Evolutionary conservation across 1,284 basidiomycete species (phyloP), one percentile per base, ranked within the genome.

Genomic region (Austroboletus novae-zelandiae): DNA sequence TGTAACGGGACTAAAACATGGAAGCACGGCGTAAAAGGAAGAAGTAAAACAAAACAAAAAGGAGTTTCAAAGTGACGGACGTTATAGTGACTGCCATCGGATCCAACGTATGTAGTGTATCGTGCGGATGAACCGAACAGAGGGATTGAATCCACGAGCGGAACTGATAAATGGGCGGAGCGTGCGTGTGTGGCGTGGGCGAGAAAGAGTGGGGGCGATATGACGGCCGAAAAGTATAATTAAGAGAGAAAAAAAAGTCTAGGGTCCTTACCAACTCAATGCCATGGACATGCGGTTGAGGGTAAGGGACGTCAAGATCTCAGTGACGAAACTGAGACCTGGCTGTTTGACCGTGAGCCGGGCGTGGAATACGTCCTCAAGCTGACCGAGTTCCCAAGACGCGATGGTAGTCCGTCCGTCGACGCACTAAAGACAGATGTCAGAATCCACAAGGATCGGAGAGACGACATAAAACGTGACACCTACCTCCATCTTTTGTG

Each of bases 231-330:
- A 48, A 39, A 52, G 20, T 23, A 23, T 23, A 23, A 23, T 23
- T 23, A 23, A 31, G 40, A 6, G 30, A 14, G 9, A 34, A 17
- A 40, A 17, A 40, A 17, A 18, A 2, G 14, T n/a, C 20, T 58
- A 61, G 13, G 39, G 35, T 17, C 17, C 6, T 36, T 57, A 66
- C 86, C 86, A 88, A 47, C 72, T 72, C 36, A 84, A 61, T 23
- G 71, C 68, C 50, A 74, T 70, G 35, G 81, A 77, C 74, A 89
- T 85, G 39, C 83, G 79, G 61, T 86, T 86, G 45, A 89, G 72
- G 40, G 77, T 74, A 52, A 89, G 75, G 6, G 83, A 84, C 11
- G 86, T 84, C 56, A 88, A 62, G 55, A 89, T 78, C 66, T 89
- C 86, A n/a, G 86, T 89, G 51, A 86, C 74, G 49, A 85, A 64